Percentiles rank a stretch among this genome's conserved stretches.
Conservation (phyloP, 148 eudicot species). For the Silene latifolia region DNA sequence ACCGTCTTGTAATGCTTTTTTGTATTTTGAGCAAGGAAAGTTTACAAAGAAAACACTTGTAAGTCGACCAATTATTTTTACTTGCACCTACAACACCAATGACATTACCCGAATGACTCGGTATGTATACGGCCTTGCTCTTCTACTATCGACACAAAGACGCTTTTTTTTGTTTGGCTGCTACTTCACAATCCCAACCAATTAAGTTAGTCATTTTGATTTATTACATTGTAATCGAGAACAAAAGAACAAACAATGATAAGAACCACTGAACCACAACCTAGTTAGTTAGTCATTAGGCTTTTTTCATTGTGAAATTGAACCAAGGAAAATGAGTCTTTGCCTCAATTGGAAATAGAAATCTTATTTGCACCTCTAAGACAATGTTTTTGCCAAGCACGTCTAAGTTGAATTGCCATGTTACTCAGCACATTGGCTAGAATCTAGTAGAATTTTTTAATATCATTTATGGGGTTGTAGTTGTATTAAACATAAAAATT, state of each 20-base stretch:
- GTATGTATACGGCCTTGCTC: not conserved
- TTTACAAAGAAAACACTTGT: conserved; percentile 2
- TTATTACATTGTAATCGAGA: too few species aligned
- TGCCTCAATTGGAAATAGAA: not conserved
- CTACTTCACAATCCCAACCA: not conserved
- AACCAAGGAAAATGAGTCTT: not conserved
- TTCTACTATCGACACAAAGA: not conserved
- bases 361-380: not conserved
- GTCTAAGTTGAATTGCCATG: not conserved
- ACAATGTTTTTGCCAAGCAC: not conserved
- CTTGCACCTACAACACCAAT: not conserved
- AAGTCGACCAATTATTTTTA: not conserved
- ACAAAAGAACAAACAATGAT: too few species aligned
- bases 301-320: too few species aligned
- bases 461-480: not conserved
- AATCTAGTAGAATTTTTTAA: not conserved
- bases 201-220: not conserved
- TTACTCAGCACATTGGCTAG: not conserved
- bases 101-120: not conserved
- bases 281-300: too few species aligned
- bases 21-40: not conserved
- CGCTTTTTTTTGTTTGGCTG: not conserved
- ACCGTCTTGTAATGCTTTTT: not conserved
- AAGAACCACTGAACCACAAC: too few species aligned
- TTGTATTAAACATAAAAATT: not conserved